Conservation (phyloP, 1,139 yeast genomes). For the Saccharomyces hybrid region DNA sequence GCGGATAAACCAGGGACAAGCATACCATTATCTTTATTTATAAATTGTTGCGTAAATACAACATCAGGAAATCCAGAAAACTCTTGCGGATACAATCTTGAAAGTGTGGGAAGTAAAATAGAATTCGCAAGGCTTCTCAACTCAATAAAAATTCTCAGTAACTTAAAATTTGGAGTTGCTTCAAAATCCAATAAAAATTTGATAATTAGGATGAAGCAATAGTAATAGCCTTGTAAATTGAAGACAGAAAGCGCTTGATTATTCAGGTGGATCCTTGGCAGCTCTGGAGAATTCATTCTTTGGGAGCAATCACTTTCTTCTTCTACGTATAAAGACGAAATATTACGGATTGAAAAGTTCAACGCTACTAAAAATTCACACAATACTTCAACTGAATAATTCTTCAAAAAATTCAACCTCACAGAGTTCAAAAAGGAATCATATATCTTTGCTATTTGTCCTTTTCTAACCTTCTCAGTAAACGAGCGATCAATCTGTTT, state of each 20-base stretch:
- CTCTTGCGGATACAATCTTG: slow-evolving; percentile 16
- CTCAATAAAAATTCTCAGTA: slow-evolving; percentile 28
- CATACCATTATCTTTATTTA: slow-evolving; percentile 12
- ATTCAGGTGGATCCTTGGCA: slow-evolving; percentile 16
- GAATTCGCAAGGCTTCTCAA: slow-evolving; percentile 25
- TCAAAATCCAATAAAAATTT: slow-evolving; percentile 34
- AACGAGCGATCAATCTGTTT: slow-evolving; percentile 19
- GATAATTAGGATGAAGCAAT: slow-evolving; percentile 32
- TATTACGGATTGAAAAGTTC: slow-evolving; percentile 28
- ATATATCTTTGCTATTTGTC: slow-evolving; percentile 16
- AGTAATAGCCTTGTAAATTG: slow-evolving; percentile 31
- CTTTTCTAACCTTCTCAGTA: slow-evolving; percentile 22
- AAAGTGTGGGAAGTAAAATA: slow-evolving; percentile 24
- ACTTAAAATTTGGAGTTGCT: slow-evolving; percentile 29
- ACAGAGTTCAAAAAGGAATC: slow-evolving; percentile 20
- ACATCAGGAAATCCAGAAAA: slow-evolving; percentile 12
- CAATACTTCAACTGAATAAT: slow-evolving; percentile 23
- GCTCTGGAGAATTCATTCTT: slow-evolving; percentile 5
- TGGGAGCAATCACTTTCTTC: not conserved
- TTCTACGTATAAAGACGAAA: slow-evolving; percentile 13
- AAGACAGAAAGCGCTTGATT: slow-evolving; percentile 25
- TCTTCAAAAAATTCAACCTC: slow-evolving; percentile 19
- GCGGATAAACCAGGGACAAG: slow-evolving; percentile 2
- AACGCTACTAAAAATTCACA: slow-evolving; percentile 28
- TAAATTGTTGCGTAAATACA: not conserved